Evolutionary conservation across 768 basidiomycete genomes (phyloP).

Genomic region (Leccinum longicurvipes): DNA sequence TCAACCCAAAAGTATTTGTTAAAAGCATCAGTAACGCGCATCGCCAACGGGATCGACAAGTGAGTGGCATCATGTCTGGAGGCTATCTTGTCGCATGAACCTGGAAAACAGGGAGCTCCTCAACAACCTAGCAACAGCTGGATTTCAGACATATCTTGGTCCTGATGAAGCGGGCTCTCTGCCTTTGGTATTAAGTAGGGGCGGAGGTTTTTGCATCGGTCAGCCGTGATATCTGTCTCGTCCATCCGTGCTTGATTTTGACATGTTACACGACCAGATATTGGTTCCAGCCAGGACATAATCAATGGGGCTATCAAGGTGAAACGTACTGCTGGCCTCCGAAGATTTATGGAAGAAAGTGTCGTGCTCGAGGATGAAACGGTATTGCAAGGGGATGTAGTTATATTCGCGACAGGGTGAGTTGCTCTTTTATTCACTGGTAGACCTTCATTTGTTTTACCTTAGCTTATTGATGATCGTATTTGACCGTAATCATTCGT

Average conservation of each 20-base stretch:
- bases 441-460: background rate
- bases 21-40: background rate
- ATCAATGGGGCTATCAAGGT: slow-evolving; percentile 50
- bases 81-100: background rate
- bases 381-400: slow-evolving; percentile 25
- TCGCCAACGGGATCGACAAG: slow-evolving; percentile 23
- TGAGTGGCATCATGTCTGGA: background rate
- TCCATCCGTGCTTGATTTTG: background rate
- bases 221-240: background rate
- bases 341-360: slow-evolving; percentile 26
- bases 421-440: background rate
- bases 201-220: slow-evolving; percentile 41
- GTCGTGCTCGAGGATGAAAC: slow-evolving; percentile 28
- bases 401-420: slow-evolving; percentile 35
- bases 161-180: slow-evolving; percentile 35
- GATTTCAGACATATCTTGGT: slow-evolving; percentile 39
- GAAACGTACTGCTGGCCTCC: slow-evolving; percentile 35
- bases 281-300: slow-evolving; percentile 42
- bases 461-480: background rate
- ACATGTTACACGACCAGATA: slow-evolving; percentile 18
- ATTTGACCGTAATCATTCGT: background rate
- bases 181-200: slow-evolving; percentile 28
- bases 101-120: slow-evolving; percentile 33
- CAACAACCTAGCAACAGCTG: slow-evolving; percentile 33
- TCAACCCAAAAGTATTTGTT: slow-evolving; percentile 15